phyloP scores from a whole-genome alignment of 495 filamentous ascomycete species.

The Neurospora pannonica region DNA sequence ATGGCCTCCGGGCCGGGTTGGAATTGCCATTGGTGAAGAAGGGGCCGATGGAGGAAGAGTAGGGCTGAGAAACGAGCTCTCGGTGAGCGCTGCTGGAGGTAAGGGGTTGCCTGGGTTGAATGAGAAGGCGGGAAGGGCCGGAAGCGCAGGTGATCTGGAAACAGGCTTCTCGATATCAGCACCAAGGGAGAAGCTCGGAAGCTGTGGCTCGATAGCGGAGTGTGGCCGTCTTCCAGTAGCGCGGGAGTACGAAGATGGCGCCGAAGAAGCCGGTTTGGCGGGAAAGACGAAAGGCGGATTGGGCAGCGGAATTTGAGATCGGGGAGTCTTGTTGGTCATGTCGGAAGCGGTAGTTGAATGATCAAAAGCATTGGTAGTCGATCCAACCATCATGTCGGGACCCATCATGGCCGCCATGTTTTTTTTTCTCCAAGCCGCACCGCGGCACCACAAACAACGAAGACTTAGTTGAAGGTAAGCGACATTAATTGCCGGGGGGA shows the following conservation, averaged over 20 bases:
- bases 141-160: slow-evolving; percentile 39
- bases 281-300: slow-evolving; percentile 27
- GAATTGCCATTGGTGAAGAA: slow-evolving; percentile 31
- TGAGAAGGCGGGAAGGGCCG: slow-evolving; percentile 52
- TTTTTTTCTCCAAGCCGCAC: slow-evolving; percentile 35
- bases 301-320: slow-evolving; percentile 67
- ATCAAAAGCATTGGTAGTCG: slow-evolving; percentile 19
- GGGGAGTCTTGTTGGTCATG: slow-evolving; percentile 11
- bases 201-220: slow-evolving; percentile 34
- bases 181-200: slow-evolving; percentile 7
- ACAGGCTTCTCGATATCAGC: slow-evolving; percentile 11
- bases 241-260: slow-evolving; percentile 37
- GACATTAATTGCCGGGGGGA: slow-evolving; percentile 29
- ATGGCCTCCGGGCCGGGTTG: slow-evolving; percentile 38
- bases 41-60: slow-evolving; percentile 29
- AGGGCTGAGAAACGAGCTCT: slow-evolving; percentile 31
- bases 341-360: slow-evolving; percentile 2
- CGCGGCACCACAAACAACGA: slow-evolving; percentile 34
- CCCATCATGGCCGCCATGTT: slow-evolving; percentile 35
- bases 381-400: slow-evolving; percentile 25
- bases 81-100: slow-evolving; percentile 9
- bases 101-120: slow-evolving; percentile 50
- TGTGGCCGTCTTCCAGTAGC: slow-evolving; percentile 36
- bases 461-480: slow-evolving; percentile 23
- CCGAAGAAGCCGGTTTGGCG: slow-evolving; percentile 21